Percentiles rank a stretch among this genome's conserved stretches.
Conservation (phyloP, 2,329 filamentous ascomycete genomes). For the Trichoderma sp. region DNA sequence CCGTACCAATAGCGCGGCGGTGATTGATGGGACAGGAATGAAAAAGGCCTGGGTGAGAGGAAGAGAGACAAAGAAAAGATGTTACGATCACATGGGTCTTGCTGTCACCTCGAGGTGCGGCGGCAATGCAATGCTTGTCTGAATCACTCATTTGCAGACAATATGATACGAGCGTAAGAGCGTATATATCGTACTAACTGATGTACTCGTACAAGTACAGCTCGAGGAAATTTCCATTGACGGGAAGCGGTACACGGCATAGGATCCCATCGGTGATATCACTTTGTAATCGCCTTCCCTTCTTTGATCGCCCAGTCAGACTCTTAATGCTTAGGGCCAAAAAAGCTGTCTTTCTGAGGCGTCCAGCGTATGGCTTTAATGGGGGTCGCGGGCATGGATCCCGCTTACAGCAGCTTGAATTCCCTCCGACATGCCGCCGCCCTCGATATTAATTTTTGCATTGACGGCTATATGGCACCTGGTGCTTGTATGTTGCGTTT, state of each 20-base stretch:
- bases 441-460: background rate
- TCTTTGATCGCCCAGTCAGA: background rate
- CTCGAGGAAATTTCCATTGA: background rate
- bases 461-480: background rate
- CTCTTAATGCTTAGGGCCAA: background rate
- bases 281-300: background rate
- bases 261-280: background rate
- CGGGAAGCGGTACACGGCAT: background rate
- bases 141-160: background rate
- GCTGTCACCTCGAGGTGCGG: background rate
- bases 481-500: background rate
- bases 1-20: background rate
- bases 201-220: background rate
- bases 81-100: slow-evolving; percentile 1
- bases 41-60: background rate
- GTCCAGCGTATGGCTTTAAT: slow-evolving; percentile 10
- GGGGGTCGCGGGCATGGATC: slow-evolving; percentile 10
- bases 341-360: slow-evolving; percentile 9
- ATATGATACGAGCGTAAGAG: background rate
- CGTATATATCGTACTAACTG: background rate
- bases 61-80: background rate
- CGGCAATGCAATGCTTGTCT: background rate
- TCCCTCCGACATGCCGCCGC: slow-evolving; percentile 15
- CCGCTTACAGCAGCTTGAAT: slow-evolving; percentile 2
- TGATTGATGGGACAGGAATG: background rate